Evolutionary conservation across 352 stramenopile genomes (phyloP).

Genomic region (Globisporangium irregulare): DNA sequence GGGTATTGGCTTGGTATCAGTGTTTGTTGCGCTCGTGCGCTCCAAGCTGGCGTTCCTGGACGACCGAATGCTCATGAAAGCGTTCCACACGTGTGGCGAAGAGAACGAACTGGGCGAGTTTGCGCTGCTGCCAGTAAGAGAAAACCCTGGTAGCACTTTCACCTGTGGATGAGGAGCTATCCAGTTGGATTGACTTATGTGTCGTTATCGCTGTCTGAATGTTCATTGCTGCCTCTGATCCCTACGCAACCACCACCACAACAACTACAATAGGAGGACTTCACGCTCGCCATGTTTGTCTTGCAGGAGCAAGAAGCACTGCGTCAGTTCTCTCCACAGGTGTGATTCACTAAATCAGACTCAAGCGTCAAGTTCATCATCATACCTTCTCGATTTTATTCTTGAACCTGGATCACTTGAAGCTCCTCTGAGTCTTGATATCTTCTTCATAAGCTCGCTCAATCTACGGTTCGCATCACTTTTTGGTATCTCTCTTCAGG

Average conservation of each 20-base stretch:
- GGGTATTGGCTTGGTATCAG: slow-evolving; percentile 17
- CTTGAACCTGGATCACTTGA: background rate
- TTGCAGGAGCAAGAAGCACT: slow-evolving; percentile 55
- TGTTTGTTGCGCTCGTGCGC: slow-evolving; percentile 55
- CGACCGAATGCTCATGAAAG: slow-evolving; percentile 51
- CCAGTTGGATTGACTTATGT: background rate
- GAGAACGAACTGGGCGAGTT: slow-evolving; percentile 83
- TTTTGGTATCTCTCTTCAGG: background rate
- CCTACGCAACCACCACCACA: slow-evolving; percentile 7
- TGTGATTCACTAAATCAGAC: background rate
- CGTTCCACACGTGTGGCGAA: slow-evolving; percentile 75
- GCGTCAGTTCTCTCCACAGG: slow-evolving; percentile 21
- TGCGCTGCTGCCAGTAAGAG: slow-evolving; percentile 43
- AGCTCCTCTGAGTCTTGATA: background rate
- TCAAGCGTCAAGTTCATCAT: background rate
- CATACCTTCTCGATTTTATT: background rate
- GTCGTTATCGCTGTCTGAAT: background rate
- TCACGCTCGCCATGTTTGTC: slow-evolving; percentile 56
- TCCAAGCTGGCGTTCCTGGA: slow-evolving; percentile 50
- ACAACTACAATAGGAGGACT: slow-evolving; percentile 47
- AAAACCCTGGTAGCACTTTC: background rate
- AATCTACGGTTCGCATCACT: background rate
- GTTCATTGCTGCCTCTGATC: slow-evolving; percentile 9
- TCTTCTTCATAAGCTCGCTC: background rate
- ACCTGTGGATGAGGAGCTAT: background rate